Base-by-base conservation (phyloP, 2,329 filamentous ascomycete genomes). In the Aureobasidium sp. region DNA sequence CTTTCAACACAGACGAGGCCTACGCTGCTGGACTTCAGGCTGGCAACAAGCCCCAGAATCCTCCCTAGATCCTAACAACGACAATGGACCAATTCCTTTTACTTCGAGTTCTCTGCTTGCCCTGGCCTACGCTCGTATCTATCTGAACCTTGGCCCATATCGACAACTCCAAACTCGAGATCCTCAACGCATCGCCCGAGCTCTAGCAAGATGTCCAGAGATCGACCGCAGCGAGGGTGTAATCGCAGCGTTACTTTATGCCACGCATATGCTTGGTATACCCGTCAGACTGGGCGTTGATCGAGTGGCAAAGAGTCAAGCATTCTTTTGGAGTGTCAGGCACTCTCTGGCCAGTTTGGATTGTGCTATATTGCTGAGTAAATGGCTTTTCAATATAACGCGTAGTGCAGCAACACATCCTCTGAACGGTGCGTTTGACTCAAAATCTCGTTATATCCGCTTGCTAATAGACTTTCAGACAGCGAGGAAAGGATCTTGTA, bases 261-360 rank as follows among this genome's bases (percentile, higher is more conserved):
- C 80, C 0, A 78, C 80, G 0, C 82, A 84, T 50, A 80, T 80
- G 8, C 72, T 84, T 0, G 83, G 81, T 52, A 82, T 83, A 0
- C 82, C 82, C 0, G 82, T 84, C 5, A 73, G 82, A 26, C 67
- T 84, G 0, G 82, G 82, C 0, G 78, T 84, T 17, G 80, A 82
- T 57, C 77, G 79, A 15, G 81, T 84, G 0, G 80, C 80, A 0
- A 73, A 79, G 17, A 84, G 80, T 17, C 81, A 84, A 56, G 80
- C 81, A 0, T 81, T 82, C 48, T 80, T 83, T 52, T 84, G 82
- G 81, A 82, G 80, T 5, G 80, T 82, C 2, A 75, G 82, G n/a
- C 81, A 84, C 58, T 80, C 80, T 0, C 72, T 84, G 0, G 82
- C 79, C 4, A 79, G 79, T 0, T 72, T 84, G 0, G 82, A 84